phyloP scores from a whole-genome alignment of 768 basidiomycete species.

The Mycena maculata region DNA sequence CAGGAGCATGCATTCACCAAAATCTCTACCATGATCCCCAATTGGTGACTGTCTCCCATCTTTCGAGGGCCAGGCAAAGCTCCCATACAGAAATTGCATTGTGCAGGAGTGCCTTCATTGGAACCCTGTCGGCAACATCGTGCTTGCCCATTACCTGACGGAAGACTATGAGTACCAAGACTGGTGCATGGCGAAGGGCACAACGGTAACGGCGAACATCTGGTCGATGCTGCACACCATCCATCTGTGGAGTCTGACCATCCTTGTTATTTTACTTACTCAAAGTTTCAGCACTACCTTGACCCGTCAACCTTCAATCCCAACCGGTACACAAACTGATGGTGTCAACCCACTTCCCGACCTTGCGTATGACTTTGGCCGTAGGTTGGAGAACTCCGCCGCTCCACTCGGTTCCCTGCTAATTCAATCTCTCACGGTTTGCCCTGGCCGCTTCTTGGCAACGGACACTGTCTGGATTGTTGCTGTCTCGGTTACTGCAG shows the following conservation, averaged over 20 bases:
- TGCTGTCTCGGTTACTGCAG: conserved; percentile 55
- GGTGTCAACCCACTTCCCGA: conserved; percentile 22
- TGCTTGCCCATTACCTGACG: conserved; percentile 33
- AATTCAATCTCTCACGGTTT: conserved; percentile 39
- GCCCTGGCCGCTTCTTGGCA: conserved; percentile 60
- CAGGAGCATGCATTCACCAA: conserved; percentile 46
- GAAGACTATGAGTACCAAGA: conserved; percentile 57
- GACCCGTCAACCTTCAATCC: conserved; percentile 62
- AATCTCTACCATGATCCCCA: conserved; percentile 40
- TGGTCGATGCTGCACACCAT: conserved; percentile 66
- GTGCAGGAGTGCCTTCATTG: conserved; percentile 52
- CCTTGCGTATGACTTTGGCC: conserved; percentile 24
- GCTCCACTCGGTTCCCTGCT: not conserved
- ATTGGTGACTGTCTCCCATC: conserved; percentile 28
- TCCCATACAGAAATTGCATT: conserved; percentile 56
- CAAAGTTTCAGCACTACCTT: conserved; percentile 47
- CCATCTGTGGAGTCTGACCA: conserved; percentile 37
- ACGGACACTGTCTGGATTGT: conserved; percentile 59
- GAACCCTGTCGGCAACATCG: conserved; percentile 16
- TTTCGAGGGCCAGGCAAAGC: conserved; percentile 34
- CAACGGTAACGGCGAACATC: not conserved
- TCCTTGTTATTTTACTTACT: not conserved
- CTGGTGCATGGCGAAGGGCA: conserved; percentile 54
- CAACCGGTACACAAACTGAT: conserved; percentile 51
- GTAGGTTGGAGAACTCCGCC: conserved; percentile 11